Base-by-base conservation (phyloP, 192 early-diverging fungal species). In the Podila horticola region DNA sequence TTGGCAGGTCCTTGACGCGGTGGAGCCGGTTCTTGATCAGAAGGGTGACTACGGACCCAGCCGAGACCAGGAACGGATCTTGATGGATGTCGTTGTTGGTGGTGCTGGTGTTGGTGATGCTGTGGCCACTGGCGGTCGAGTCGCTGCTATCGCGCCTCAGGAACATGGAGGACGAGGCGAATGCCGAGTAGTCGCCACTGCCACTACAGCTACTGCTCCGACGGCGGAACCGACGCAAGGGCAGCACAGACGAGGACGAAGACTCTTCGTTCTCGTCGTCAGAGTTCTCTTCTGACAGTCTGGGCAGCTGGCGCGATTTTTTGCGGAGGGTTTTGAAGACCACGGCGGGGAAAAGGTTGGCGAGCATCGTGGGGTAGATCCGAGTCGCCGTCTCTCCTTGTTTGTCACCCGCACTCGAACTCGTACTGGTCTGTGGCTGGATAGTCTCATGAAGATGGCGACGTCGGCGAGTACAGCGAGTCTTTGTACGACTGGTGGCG, bases 1-100 rank as follows among this genome's bases (percentile, higher is more conserved):
- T 34, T 9, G 75, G 75, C 22, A 79, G 29, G 34, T 79, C 75
- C 66, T 72, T 79, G 52, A 72, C 75, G 2, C 64, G 75, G 51
- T 79, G 70, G 11, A 79, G 69, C 17, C 38, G 29, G 41, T 68
- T 50, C 29, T 72, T 64, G n/a, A 72, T 58, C 20, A 79, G 33
- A 4, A 33, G 30, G 2, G 70, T 34, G 22, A 79, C 59, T 1
- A 72, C 70, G 5, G 29, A 34, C 13, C 71, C 75, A 5, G 51
- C 41, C 28, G 65, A 67, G 49, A 79, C 68, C 20, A 79, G 51
- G 58, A 72, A 31, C 5, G 75, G 33, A 41, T 79, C 62, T 38
- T 63, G 30, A 13, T 41, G 12, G 34, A 12, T 62, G 29, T 19
- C 36, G 45, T 45, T 58, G 26, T 17, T 36, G 19, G 12, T 13